Evolutionary conservation across 768 basidiomycete genomes (phyloP), one percentile per base, ranked within the genome.

Genomic region (Bullera alba): DNA sequence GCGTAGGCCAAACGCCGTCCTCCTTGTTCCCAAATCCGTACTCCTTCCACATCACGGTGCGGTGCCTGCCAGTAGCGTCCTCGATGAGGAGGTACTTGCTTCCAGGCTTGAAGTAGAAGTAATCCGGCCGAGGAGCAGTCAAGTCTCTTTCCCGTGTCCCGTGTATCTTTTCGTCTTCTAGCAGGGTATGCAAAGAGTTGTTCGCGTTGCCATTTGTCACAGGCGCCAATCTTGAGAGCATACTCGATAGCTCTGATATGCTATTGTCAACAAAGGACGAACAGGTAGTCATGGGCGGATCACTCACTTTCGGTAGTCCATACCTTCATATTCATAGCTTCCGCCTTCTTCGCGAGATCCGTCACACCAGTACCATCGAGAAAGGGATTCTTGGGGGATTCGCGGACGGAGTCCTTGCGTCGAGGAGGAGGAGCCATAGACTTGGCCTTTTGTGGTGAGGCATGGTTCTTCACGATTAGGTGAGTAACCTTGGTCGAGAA

Each of bases 121-220:
- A 88, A 71, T 92, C 90, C 56, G 85, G 83, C 43, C 91, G 82
- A 55, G 81, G 87, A 55, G 91, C 86, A 17, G 80, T 83, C 1
- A 88, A 84, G 73, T 99, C 95, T 39, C 93, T 86, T 75, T 99
- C 95, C 16, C 81, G 83, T 1, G 83, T 85, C 39, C 95, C 95
- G 56, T 88, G 82, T 35, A 87, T 72, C 54, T 83, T 83, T 69
- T 97, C 95, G 17, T 85, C 83, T 60, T 87, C 82, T 26, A 79
- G 75, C 12, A 78, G 73, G 23, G 73, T 65, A 0, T 75, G 75
- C 22, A 78, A 72, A 5, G 73, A 65, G 30, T 67, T 54, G 21
- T 57, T 45, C n/a, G 55, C 51, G 25, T 45, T 56, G 42, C 54
- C 53, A 44, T 48, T 57, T 38, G 57, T 61, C 37, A 49, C 32